Evolutionary conservation across 495 filamentous ascomycete genomes (phyloP).

Genomic region (Talaromyces trachyspermus): DNA sequence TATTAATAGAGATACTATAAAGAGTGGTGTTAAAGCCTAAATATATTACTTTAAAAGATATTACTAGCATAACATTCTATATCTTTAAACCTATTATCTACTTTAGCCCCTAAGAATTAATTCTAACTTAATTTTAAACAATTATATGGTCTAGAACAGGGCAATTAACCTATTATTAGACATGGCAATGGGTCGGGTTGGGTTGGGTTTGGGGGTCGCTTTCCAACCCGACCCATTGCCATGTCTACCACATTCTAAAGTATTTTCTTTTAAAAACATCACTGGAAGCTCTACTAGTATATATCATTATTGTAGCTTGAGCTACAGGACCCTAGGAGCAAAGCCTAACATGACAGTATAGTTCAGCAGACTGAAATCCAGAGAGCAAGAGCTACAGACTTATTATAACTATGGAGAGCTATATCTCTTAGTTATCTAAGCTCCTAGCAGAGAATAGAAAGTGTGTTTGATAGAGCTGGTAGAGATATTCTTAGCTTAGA

Average conservation of each 20-base stretch:
- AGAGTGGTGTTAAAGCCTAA: no score
- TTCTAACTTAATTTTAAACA: no score
- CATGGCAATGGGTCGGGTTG: no score
- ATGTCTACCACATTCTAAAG: slow-evolving; percentile 1
- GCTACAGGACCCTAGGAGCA: neutral
- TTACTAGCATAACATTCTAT: no score
- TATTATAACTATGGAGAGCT: slow-evolving; percentile 2
- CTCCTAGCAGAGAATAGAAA: neutral
- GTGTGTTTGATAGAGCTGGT: neutral
- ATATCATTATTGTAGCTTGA: neutral
- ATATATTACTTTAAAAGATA: no score
- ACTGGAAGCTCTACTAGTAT: slow-evolving; percentile 2
- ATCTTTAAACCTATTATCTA: no score
- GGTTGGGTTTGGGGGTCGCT: no score
- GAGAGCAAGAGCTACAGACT: neutral
- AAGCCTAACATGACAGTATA: neutral
- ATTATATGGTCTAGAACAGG: no score
- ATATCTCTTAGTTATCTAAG: neutral
- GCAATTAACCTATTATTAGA: no score
- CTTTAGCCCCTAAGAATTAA: no score
- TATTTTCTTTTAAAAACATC: slow-evolving; percentile 2
- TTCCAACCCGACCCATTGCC: no score
- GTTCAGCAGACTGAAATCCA: neutral
- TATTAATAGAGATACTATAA: no score
- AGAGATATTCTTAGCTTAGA: neutral